Evolutionary conservation across 2,329 filamentous ascomycete genomes (phyloP).

Genomic region (Fusarium palustre): DNA sequence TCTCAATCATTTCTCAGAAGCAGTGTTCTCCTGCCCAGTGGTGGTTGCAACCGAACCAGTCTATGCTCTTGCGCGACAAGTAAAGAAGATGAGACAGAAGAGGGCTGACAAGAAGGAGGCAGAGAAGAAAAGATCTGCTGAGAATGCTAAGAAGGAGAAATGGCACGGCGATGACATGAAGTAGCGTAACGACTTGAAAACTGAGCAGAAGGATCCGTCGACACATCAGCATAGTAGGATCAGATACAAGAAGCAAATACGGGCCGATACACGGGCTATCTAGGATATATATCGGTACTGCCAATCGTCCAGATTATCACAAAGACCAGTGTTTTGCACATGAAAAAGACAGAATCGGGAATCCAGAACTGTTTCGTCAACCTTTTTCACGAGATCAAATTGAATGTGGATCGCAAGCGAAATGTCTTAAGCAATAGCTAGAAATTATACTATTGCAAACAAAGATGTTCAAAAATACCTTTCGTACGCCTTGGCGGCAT

Average conservation of each 20-base stretch:
- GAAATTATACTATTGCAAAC: too few species aligned
- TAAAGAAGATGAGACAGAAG: neutral
- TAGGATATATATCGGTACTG: too few species aligned
- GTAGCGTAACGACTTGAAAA: too few species aligned
- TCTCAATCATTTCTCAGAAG: neutral
- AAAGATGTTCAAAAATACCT: neutral
- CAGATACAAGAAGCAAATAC: neutral
- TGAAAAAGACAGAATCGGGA: neutral
- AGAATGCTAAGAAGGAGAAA: neutral
- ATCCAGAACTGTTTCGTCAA: accelerated
- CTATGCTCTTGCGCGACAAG: neutral
- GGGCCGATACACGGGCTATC: too few species aligned
- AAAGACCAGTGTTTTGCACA: neutral
- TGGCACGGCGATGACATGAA: neutral
- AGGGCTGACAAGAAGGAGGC: neutral
- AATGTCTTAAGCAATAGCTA: accelerated
- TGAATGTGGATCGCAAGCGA: too few species aligned
- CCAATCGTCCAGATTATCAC: neutral
- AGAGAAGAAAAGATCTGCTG: neutral
- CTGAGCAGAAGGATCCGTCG: neutral
- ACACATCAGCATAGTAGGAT: too few species aligned
- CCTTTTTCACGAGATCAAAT: too few species aligned
- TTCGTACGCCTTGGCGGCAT: slow-evolving; percentile 14
- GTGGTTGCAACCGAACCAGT: neutral
- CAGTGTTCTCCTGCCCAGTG: neutral